A percentile compares a stretch with the other conserved stretches of the same genome.
phyloP scores from a whole-genome alignment of 768 basidiomycete species.

The Sistotremastrum suecicum region DNA sequence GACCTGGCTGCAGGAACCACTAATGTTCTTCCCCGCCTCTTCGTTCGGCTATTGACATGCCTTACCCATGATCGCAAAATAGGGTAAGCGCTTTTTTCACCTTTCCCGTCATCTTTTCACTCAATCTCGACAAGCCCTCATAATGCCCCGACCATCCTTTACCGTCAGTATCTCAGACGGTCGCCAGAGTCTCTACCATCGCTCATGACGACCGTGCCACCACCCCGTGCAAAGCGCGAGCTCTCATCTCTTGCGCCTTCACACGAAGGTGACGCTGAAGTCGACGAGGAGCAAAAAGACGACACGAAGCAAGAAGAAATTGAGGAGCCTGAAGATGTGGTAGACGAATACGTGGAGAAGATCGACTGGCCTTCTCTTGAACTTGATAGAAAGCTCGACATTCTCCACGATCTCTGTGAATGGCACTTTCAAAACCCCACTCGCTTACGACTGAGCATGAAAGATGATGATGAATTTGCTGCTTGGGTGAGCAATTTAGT shows the following conservation, averaged over 20 bases:
- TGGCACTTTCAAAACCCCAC: conserved; percentile 81
- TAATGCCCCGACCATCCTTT: conserved; percentile 67
- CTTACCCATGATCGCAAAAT: conserved; percentile 74
- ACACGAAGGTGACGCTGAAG: neutral
- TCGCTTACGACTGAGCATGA: conserved; percentile 59
- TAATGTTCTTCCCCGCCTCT: conserved; percentile 52
- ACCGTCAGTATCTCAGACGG: conserved; percentile 67
- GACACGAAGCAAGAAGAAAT: conserved; percentile 9
- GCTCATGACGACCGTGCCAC: conserved; percentile 37
- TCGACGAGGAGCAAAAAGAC: conserved; percentile 12
- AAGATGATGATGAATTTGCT: conserved; percentile 61
- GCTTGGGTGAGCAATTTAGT: conserved; percentile 47
- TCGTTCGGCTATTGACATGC: conserved; percentile 58
- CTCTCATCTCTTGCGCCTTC: conserved; percentile 13
- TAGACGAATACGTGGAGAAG: conserved; percentile 4
- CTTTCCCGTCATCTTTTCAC: conserved; percentile 8
- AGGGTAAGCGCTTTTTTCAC: conserved; percentile 31
- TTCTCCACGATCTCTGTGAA: conserved; percentile 57
- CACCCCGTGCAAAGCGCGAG: conserved; percentile 8
- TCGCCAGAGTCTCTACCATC: conserved; percentile 58
- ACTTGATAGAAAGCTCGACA: conserved; percentile 60
- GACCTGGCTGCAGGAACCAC: conserved; percentile 52
- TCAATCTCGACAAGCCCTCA: conserved; percentile 32
- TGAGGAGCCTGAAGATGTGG: conserved; percentile 1
- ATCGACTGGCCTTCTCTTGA: conserved; percentile 60